These are phyloP conservation scores for Ustilago bromivora DNA, from an alignment of 1,284 basidiomycete species.

Conservation along the genomic window DNA sequence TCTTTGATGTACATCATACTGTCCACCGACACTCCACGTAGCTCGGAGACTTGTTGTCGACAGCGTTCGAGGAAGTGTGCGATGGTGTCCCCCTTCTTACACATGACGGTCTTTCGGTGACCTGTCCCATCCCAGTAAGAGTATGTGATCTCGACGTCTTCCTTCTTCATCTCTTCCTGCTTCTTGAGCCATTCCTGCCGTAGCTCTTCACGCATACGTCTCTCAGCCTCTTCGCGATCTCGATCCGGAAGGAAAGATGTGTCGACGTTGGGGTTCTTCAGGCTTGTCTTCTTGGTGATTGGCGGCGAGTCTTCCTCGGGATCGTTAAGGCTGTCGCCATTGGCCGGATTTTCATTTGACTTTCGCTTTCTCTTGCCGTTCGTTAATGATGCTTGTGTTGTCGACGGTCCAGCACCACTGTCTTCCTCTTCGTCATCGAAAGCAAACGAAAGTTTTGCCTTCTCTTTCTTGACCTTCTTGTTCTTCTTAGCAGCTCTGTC, in stretches of 20 bases:
- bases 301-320: conserved; percentile 4
- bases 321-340: conserved; percentile 18
- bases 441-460: conserved; percentile 87
- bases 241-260: conserved; percentile 98
- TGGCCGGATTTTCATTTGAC: conserved; percentile 10
- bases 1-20: conserved; percentile 97
- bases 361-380: conserved; percentile 57
- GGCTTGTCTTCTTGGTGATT: conserved; percentile 74
- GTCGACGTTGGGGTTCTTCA: conserved; percentile 96
- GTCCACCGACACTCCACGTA: conserved; percentile 88
- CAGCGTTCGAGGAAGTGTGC: conserved; percentile 91
- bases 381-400: conserved; percentile 42
- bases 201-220: conserved; percentile 86
- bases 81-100: conserved; percentile 97
- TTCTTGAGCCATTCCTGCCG: conserved; percentile 88
- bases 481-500: conserved; percentile 71
- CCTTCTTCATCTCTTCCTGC: conserved; percentile 88
- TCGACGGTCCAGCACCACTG: conserved; percentile 9
- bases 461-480: conserved; percentile 89
- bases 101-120: conserved; percentile 92
- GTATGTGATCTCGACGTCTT: conserved; percentile 91
- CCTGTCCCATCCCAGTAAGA: conserved; percentile 99
- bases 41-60: conserved; percentile 89
- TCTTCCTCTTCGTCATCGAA: conserved; percentile 62
- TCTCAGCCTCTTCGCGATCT: conserved; percentile 91